Conservation (phyloP, 148 eudicot genomes). For the Cornus controversa region DNA sequence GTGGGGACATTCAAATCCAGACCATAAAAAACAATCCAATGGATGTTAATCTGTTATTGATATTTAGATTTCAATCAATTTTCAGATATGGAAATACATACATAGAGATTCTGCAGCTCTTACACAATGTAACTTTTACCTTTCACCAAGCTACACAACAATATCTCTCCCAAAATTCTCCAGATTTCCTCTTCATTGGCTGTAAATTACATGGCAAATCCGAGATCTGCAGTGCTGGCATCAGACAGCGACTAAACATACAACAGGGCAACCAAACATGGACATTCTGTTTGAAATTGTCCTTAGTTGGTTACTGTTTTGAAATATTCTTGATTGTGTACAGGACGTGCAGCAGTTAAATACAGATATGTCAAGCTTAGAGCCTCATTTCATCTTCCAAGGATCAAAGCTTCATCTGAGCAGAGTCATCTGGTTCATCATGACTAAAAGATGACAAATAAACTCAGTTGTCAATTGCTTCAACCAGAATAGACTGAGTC, state of each 20-base stretch:
- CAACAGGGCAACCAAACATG: conserved; percentile 42
- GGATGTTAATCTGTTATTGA: conserved; percentile 43
- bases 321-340: conserved; percentile 18
- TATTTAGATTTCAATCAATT: conserved; percentile 34
- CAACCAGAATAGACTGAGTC: conserved; percentile 33
- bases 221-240: conserved; percentile 20
- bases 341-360: conserved; percentile 23
- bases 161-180: conserved; percentile 53
- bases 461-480: conserved; percentile 19
- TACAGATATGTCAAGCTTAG: conserved; percentile 26
- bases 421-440: conserved; percentile 29
- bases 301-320: conserved; percentile 25
- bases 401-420: conserved; percentile 30
- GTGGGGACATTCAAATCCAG: not conserved
- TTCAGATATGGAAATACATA: conserved; percentile 35
- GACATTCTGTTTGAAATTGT: conserved; percentile 20
- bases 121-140: conserved; percentile 43
- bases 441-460: not conserved
- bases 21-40: conserved; percentile 18
- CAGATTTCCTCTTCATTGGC: conserved; percentile 42
- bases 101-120: conserved; percentile 47
- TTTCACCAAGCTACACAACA: conserved; percentile 52
- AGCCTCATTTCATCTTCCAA: conserved; percentile 22
- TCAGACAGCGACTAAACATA: conserved; percentile 41
- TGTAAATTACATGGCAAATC: conserved; percentile 36